Conservation (phyloP, 2,329 filamentous ascomycete species). For the Graphium sp. region DNA sequence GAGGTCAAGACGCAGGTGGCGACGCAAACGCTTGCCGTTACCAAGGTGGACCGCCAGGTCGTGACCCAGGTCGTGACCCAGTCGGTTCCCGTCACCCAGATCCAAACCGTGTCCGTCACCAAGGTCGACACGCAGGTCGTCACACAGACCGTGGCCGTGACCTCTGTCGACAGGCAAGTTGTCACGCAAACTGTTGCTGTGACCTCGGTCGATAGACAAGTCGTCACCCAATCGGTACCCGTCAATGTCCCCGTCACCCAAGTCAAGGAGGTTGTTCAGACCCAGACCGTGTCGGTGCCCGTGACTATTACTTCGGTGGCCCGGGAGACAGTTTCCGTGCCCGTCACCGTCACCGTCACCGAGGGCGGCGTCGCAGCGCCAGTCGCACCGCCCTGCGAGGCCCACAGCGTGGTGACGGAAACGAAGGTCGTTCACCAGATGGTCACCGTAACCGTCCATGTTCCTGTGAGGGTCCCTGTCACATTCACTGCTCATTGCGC, state of each 20-base stretch:
- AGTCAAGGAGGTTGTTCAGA: neutral
- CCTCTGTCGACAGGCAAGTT: neutral
- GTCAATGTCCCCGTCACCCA: slow-evolving; percentile 1
- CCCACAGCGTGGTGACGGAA: too few species aligned
- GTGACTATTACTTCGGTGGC: too few species aligned
- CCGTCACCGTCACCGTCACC: slow-evolving; percentile 1
- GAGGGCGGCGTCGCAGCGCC: neutral
- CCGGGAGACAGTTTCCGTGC: neutral
- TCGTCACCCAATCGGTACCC: neutral
- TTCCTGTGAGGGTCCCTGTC: too few species aligned
- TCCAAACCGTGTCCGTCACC: neutral
- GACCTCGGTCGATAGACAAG: neutral
- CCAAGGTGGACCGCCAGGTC: neutral
- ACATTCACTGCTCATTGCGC: too few species aligned
- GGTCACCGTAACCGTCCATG: neutral
- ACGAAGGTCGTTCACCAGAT: slow-evolving; percentile 1
- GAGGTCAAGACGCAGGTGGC: too few species aligned
- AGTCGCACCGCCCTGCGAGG: too few species aligned
- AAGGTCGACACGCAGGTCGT: neutral
- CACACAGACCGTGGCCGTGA: slow-evolving; percentile 1
- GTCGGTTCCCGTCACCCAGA: neutral
- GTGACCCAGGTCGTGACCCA: slow-evolving; percentile 2
- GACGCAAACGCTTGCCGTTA: neutral
- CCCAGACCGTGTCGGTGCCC: slow-evolving; percentile 1
- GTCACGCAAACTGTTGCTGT: neutral